Evolutionary conservation across 805 yeast genomes (phyloP), one percentile per base, ranked within the genome.

Genomic region (Cyberlindnera amylophila): DNA sequence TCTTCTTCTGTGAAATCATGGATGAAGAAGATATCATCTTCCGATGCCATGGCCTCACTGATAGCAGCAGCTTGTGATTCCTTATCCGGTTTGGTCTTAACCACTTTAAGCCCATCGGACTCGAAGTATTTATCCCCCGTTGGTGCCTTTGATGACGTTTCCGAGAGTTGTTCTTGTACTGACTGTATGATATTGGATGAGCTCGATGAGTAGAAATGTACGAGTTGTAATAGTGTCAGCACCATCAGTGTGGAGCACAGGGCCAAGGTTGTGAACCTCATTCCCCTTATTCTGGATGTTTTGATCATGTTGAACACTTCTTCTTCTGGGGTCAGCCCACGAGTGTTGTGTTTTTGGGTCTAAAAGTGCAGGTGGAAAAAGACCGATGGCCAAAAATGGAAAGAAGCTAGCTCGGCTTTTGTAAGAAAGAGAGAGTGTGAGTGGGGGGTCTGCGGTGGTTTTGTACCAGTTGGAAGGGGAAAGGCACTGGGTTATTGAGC

Each of bases 1-100:
- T 53, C 55, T 3, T 52, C 54, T 4, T 50, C 51, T 5, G 45
- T 13, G 34, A 27, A 49, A 24, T 49, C 53, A 9, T 46, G 37
- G 31, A 49, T 44, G 34, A 37, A 37, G 41, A 42, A 41, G 13
- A 45, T 42, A n/a, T 43, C 47, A 4, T 36, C 37, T 15, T 39
- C 40, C 2, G 39, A 15, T 11, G 21, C 29, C 41, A 39, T 30
- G 11, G 39, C 41, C 3, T 39, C 36, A 3, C 38, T n/a, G 4
- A 37, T 18, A 9, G 39, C 39, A 1, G 32, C 42, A 18, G 45
- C 41, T 15, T 39, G 37, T 1, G 52, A 37, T 7, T 39, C 40
- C 15, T 38, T 18, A 13, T 45, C 49, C 4, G 52, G 52, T n/a
- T 42, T 45, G 1, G 41, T 34, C 45, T 42, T 42, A 17, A 47